Conservation (phyloP, 2,329 filamentous ascomycete species). For the Monosporascus sp. region DNA sequence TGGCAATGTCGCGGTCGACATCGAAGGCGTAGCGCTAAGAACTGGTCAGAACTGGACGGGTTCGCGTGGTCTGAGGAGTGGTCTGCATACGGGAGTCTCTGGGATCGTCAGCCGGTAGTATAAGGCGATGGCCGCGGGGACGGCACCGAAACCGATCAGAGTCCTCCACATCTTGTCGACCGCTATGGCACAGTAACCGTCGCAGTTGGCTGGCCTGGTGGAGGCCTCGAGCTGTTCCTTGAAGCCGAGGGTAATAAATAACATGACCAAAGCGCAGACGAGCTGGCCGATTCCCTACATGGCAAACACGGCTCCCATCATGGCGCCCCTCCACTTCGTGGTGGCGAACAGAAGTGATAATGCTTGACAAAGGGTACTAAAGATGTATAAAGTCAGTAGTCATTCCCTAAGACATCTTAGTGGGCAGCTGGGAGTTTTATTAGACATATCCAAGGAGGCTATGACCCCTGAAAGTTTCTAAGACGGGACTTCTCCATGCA, state of each 20-base stretch:
- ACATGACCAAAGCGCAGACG: constrained; percentile 66
- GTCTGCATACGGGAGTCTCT: constrained; percentile 58
- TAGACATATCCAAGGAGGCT: no score
- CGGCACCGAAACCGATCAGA: constrained; percentile 74
- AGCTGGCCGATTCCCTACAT: constrained; percentile 86
- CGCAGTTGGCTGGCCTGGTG: constrained; percentile 50
- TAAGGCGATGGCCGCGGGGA: constrained; percentile 74
- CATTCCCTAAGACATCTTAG: no score
- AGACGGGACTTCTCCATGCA: no score
- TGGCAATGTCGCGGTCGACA: constrained; percentile 67
- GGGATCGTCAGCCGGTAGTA: constrained; percentile 79
- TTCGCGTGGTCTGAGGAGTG: neutral
- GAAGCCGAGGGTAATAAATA: constrained; percentile 70
- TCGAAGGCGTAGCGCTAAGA: constrained; percentile 73
- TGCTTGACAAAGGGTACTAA: constrained; percentile 68
- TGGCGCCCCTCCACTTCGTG: constrained; percentile 78
- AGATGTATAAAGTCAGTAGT: no score
- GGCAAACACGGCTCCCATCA: constrained; percentile 82
- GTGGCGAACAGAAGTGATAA: constrained; percentile 85
- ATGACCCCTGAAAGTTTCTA: no score
- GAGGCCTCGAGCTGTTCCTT: constrained; percentile 55
- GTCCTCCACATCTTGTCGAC: constrained; percentile 87
- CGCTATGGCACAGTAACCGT: constrained; percentile 58
- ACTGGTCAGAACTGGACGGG: constrained; percentile 4
- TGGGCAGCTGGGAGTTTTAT: no score